These are phyloP conservation scores for Aechmea fasciata DNA, from an alignment of 176 grass and related monocot genomes.

Conservation along the genomic window DNA sequence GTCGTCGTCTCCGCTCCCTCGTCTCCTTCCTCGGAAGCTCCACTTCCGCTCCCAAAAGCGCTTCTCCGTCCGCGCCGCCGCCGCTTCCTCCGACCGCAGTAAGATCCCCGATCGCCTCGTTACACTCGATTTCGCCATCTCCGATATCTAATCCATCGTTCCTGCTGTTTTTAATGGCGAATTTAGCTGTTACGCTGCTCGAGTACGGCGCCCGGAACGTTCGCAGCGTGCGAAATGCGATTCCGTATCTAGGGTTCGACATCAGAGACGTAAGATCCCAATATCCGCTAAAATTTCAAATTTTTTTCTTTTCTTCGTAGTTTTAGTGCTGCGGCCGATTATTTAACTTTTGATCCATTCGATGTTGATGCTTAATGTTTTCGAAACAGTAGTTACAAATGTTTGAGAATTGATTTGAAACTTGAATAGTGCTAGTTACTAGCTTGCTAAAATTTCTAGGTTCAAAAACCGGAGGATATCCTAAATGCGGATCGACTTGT, in stretches of 20 bases:
- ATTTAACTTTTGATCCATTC: background rate
- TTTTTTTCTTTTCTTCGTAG: background rate
- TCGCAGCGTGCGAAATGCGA: constrained; percentile 84
- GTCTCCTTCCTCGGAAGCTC: no score
- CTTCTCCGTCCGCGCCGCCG: no score
- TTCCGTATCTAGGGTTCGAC: constrained; percentile 64
- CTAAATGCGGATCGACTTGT: constrained; percentile 60
- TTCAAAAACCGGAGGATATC: constrained; percentile 84
- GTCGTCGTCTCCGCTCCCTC: no score
- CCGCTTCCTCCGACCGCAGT: no score
- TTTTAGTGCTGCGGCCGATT: background rate
- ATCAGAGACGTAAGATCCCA: constrained; percentile 47
- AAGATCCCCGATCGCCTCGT: no score
- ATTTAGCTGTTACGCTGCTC: constrained; percentile 63
- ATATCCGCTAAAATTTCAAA: background rate
- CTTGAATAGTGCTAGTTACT: no score
- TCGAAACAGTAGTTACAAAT: background rate
- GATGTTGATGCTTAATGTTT: background rate
- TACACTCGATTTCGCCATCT: no score
- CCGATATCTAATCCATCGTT: background rate
- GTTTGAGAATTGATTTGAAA: no score
- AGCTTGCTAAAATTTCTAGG: constrained; percentile 10
- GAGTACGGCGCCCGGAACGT: constrained; percentile 95
- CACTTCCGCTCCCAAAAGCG: no score
- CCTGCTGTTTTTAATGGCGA: background rate